Base-by-base conservation (phyloP, 2,329 filamentous ascomycete species). In the Cyanodermella asteris region DNA sequence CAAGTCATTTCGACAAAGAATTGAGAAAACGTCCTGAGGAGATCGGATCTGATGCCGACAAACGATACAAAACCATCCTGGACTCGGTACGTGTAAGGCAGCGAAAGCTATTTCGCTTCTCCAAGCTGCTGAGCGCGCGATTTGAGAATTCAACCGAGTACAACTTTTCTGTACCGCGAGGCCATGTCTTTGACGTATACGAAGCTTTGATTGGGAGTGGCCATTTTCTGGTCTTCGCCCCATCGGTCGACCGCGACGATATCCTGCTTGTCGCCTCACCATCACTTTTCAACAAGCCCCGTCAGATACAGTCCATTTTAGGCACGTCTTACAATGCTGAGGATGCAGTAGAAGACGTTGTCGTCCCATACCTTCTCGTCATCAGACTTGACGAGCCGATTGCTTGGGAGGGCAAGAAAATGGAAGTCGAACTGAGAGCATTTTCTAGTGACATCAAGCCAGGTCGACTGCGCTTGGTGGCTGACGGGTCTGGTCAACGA, bases 81-180 rank as follows among this genome's bases (percentile, higher is more conserved):
- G 87, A 97, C 46, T 94, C 87, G 1, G 90, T 94, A 13, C 80
- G 87, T 40, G 82, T 94, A 29, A 70, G 87, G 13, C 87, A 97
- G 49, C 67, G 87, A 47, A 94, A 94, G 64, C 60, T 97, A 34
- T 91, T 94, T 44, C 77, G 87, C 31, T 94, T 94, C 49, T 87
- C 78, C 11, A 68, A 81, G 35, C 78, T 91, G 44, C 51, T 97
- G 27, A 82, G 76, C 38, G 77, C 91, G 42, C 71, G 84, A 30
- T 97, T 97, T 41, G 87, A 97, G 46, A 94, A 97, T 42, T 77
- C 78, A 5, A 91, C 81, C 7, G 87, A 97, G 46, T 91, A 87
- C 48, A 91, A 77, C 45, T 74, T 94, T 41, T 71, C 74, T 18
- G 62, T 81, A 27, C 55, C 64, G 4, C 59, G 64, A 6, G 68